Percentiles rank a stretch among this genome's conserved stretches.
These are phyloP conservation scores for Boletus coccyginus DNA, from an alignment of 768 basidiomycete species.

Conservation along the genomic window DNA sequence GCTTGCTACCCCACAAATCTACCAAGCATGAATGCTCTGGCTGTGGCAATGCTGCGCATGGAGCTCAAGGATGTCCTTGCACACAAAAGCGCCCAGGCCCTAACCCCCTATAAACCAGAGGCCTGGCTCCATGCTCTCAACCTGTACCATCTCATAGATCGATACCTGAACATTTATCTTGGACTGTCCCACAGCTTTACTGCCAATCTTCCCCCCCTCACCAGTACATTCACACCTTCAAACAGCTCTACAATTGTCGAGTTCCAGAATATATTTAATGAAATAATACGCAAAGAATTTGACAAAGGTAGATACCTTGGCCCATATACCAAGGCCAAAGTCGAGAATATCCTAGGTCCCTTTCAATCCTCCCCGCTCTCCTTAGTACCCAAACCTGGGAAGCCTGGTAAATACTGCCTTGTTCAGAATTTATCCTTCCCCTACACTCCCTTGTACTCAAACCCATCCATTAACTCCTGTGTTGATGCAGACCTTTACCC, in stretches of 20 bases:
- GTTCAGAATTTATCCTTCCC: neutral
- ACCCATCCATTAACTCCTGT: too few relatives aligned
- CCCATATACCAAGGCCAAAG: too few relatives aligned
- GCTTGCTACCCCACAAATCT: neutral
- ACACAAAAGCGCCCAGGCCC: too few relatives aligned
- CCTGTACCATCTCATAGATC: too few relatives aligned
- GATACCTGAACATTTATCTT: too few relatives aligned
- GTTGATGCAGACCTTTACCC: too few relatives aligned
- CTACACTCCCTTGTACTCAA: fast-evolving
- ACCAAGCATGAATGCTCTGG: neutral
- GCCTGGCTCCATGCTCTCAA: neutral
- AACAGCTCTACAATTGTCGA: neutral
- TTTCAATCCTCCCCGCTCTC: neutral
- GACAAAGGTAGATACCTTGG: too few relatives aligned
- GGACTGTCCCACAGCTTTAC: too few relatives aligned
- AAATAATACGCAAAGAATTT: too few relatives aligned
- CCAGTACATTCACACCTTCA: neutral
- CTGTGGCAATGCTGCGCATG: neutral
- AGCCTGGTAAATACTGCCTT: neutral
- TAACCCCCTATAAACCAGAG: neutral
- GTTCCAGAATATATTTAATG: too few relatives aligned
- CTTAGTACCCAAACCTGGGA: neutral
- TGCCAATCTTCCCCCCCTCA: neutral
- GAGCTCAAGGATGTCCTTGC: too few relatives aligned
- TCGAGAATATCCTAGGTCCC: neutral